Base-by-base conservation (phyloP, 148 eudicot species). In the Fagopyrum tataricum region DNA sequence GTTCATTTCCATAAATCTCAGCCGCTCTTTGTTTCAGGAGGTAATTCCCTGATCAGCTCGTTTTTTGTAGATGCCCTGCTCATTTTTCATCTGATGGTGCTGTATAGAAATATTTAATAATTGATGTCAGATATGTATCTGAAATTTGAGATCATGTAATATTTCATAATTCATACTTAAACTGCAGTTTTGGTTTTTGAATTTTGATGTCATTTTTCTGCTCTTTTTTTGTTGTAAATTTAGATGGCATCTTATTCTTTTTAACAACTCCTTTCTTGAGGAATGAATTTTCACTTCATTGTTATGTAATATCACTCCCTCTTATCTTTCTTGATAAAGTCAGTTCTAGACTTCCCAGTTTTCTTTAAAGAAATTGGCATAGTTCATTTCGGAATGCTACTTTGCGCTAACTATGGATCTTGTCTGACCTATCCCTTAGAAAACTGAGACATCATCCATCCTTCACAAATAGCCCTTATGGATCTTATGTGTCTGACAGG, bases 1-100 rank as follows among this genome's bases (percentile, higher is more conserved):
- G 87, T 88, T 8, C 89, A 88, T 68, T 88, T 88, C 67, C 92
- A 88, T 62, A 77, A 82, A 71, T 84, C 92, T 44, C 89, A 86
- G 82, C 92, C 92, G 3, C 86, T 88, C 20, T 88, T 88, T 64
- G 92, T 88, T 7, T 88, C 92, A 15, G 92, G 92, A 88, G 92
- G 92, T 88, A 76, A 24, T 72, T 72, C 18, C 40, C 58, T 20
- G 26, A 44, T 44, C 48, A 6, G 49, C 44, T 20, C n/a, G 40
- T 20, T 12, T n/a, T n/a, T 18, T 21, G 18, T 72, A 39, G 18
- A 10, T 4, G 44, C 13, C 10, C 6, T 21, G 37, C 21, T 42
- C 15, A 5, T 39, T 67, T 15, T 23, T n/a, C 12, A 10, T 23
- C 15, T 4, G 17, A 46, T 6, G 41, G 10, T 5, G 7, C 59